A percentile compares a stretch with the other conserved stretches of the same genome.
phyloP scores from a whole-genome alignment of 495 filamentous ascomycete species.

The Amphirosellinia nigrospora region DNA sequence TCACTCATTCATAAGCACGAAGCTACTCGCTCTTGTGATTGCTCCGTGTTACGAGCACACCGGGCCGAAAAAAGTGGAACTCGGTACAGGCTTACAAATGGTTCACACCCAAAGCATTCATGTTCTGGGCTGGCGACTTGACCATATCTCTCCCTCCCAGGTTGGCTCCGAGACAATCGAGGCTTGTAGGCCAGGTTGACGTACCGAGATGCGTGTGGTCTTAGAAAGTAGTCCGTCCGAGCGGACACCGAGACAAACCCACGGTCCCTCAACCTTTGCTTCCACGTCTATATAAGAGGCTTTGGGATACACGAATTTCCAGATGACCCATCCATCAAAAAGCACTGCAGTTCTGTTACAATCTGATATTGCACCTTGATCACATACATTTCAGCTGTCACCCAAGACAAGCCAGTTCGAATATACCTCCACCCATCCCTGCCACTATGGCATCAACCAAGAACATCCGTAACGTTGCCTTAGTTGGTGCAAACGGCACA shows the following conservation, averaged over 20 bases:
- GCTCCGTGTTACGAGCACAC: slow-evolving; percentile 12
- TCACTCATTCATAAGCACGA: neutral
- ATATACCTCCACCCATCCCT: neutral
- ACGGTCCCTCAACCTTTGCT: neutral
- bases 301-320: neutral
- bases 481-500: slow-evolving; percentile 48
- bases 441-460: slow-evolving; percentile 12
- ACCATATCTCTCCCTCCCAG: neutral
- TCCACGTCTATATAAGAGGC: neutral
- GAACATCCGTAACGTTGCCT: slow-evolving; percentile 36
- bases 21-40: slow-evolving; percentile 12
- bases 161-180: neutral
- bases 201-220: neutral
- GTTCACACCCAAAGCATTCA: neutral
- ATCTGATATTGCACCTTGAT: neutral
- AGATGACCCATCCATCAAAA: neutral
- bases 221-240: neutral
- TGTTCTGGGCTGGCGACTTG: neutral
- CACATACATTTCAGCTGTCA: neutral
- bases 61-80: slow-evolving; percentile 1
- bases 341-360: neutral
- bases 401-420: neutral
- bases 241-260: slow-evolving; percentile 8
- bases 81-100: slow-evolving; percentile 11
- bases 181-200: neutral